Evolutionary conservation across 2,329 filamentous ascomycete species (phyloP).

Genomic region (Colletotrichum navitas): DNA sequence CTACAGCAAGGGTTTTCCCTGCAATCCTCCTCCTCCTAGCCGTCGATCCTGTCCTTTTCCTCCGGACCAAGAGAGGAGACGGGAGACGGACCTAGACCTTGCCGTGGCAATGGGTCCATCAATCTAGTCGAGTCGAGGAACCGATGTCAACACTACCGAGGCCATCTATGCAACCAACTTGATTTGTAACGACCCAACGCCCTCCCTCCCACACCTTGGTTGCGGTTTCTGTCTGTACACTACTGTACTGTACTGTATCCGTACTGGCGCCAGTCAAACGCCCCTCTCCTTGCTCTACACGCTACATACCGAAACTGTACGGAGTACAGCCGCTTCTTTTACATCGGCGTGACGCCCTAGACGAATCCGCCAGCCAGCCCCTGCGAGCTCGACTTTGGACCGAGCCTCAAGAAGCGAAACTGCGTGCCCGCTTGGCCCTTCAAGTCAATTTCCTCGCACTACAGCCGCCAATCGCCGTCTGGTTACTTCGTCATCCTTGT

Average conservation of each 20-base stretch:
- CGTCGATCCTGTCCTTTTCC: constrained; percentile 35
- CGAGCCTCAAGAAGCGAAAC: neutral
- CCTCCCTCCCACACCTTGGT: neutral
- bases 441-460: neutral
- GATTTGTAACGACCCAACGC: neutral
- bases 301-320: neutral
- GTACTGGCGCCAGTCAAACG: neutral
- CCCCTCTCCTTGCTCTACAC: neutral
- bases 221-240: neutral
- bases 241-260: too few species aligned
- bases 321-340: neutral
- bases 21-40: constrained; percentile 31
- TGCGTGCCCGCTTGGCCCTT: neutral
- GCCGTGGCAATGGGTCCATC: neutral
- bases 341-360: neutral
- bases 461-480: constrained; percentile 1
- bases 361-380: too few species aligned
- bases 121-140: neutral
- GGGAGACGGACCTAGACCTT: neutral
- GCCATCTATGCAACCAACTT: neutral
- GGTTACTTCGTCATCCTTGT: constrained; percentile 5
- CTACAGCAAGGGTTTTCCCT: constrained; percentile 35
- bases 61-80: neutral
- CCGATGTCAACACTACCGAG: neutral
- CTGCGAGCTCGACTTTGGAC: neutral